phyloP scores from a whole-genome alignment of 495 filamentous ascomycete genomes.

The Hypoxylon intermedium region DNA sequence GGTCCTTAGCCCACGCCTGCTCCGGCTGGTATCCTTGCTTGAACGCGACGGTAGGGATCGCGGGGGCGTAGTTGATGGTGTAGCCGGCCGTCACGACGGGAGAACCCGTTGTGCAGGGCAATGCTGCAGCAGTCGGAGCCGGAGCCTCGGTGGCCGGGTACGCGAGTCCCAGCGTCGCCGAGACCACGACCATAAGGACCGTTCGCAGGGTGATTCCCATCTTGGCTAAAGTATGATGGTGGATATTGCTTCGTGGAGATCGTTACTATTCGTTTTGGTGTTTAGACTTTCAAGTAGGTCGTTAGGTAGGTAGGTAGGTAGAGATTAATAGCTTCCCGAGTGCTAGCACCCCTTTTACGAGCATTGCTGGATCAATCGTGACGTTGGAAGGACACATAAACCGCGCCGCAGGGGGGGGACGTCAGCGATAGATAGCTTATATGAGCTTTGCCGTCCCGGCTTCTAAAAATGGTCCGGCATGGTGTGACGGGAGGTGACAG shows the following conservation, averaged over 20 bases:
- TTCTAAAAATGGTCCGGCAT: conserved; percentile 29
- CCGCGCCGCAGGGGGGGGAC: background rate
- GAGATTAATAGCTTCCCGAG: background rate
- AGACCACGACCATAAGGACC: background rate
- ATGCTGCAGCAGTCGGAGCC: conserved; percentile 8
- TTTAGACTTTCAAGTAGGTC: too few relatives aligned
- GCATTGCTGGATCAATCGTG: conserved; percentile 1
- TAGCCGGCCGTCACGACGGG: conserved; percentile 39
- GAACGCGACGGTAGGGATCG: conserved; percentile 29
- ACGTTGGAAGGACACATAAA: background rate
- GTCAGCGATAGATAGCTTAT: conserved; percentile 23
- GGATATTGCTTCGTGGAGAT: too few relatives aligned
- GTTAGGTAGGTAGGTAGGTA: too few relatives aligned
- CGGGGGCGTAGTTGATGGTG: conserved; percentile 34
- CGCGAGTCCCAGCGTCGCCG: conserved; percentile 19
- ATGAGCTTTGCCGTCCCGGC: background rate
- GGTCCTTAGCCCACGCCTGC: conserved; percentile 27
- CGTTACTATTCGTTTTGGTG: too few relatives aligned
- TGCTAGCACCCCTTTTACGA: conserved; percentile 5
- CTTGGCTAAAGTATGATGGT: too few relatives aligned
- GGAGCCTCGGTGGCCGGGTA: conserved; percentile 18
- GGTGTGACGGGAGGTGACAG: conserved; percentile 12
- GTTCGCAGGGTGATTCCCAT: conserved; percentile 22
- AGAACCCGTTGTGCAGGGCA: conserved; percentile 29
- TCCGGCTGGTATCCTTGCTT: conserved; percentile 35